Evolutionary conservation across 805 yeast genomes (phyloP), one percentile per base, ranked within the genome.

Genomic region (Lipomyces yamadae): DNA sequence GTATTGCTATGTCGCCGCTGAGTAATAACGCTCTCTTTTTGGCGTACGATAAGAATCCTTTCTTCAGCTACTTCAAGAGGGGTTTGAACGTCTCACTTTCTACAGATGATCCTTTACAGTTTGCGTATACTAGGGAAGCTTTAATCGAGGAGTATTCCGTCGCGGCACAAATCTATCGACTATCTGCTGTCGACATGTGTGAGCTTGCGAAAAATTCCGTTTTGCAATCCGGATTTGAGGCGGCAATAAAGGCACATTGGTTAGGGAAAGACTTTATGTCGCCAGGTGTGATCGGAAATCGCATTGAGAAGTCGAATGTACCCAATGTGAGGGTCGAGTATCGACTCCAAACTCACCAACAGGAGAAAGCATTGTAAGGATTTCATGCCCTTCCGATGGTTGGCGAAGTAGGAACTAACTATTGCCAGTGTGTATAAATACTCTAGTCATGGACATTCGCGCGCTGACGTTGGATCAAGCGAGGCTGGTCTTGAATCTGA

Each of bases 1-100:
- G 97, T 45, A 85, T 95, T 76, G 99, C 99, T 18, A 94, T 95
- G 99, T 93, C 98, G 1, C 99, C 99, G 56, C 81, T 95, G 72
- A 92, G 97, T 4, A 95, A 96, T 80, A 95, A 95, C 78, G 99
- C 99, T 0, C 83, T 95, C 74, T 95, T 95, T 77, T 83, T 95
- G 78, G 91, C 97, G 1, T 96, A 95, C 76, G 99, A 95, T 76
- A 96, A 96, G 81, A 95, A 95, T 77, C 99, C 99, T 42, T 92
- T 96, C 83, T 89, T 89, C 70, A 83, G 85, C 70, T 95, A 92
- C 77, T 96, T 94, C 84, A 90, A 89, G 75, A 87, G 95, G 76
- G 99, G 99, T 1, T 81, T 95, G 76, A 94, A 94, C 74, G 97
- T 95, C 52, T 92, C 98, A 0, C 81, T 95, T 63, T 93, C 98